Evolutionary conservation across 1,139 yeast species (phyloP).

Genomic region (Protomyces gravidus): DNA sequence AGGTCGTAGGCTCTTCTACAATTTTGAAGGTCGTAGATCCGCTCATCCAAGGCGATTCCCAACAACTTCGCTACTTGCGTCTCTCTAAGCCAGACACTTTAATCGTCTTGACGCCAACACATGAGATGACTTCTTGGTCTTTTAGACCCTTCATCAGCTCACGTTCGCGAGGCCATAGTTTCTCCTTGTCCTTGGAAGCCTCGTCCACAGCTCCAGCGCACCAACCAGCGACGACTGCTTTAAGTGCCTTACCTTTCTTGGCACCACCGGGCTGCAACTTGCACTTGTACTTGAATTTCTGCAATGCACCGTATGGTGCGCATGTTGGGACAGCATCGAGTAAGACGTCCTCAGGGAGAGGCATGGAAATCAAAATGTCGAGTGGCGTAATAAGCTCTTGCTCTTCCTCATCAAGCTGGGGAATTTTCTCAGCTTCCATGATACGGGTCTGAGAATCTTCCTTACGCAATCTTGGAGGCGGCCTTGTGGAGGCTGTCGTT

Average conservation of each 20-base stretch:
- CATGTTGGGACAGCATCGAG: constrained; percentile 75
- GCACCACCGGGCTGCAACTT: constrained; percentile 81
- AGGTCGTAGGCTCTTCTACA: too few relatives aligned
- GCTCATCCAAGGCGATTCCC: not conserved
- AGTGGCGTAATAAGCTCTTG: constrained; percentile 37
- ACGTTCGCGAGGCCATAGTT: constrained; percentile 71
- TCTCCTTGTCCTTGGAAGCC: constrained; percentile 48
- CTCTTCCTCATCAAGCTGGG: constrained; percentile 39
- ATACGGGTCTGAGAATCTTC: constrained; percentile 31
- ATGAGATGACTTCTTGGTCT: constrained; percentile 52
- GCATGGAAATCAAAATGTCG: constrained; percentile 42
- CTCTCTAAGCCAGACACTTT: constrained; percentile 17
- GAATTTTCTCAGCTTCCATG: constrained; percentile 38
- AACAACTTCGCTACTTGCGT: not conserved
- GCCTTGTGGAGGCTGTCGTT: constrained; percentile 36
- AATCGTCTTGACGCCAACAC: constrained; percentile 50
- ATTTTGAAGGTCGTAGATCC: too few relatives aligned
- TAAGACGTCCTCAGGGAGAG: constrained; percentile 44
- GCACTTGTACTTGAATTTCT: constrained; percentile 71
- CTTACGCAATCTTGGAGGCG: constrained; percentile 33
- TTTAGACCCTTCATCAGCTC: constrained; percentile 56
- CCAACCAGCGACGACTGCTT: constrained; percentile 50
- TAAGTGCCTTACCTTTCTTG: constrained; percentile 84
- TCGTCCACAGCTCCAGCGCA: constrained; percentile 54
- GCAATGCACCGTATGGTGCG: constrained; percentile 86